These are phyloP conservation scores for Quercus aquifolioides DNA, from an alignment of 306 rosid species.

Conservation along the genomic window DNA sequence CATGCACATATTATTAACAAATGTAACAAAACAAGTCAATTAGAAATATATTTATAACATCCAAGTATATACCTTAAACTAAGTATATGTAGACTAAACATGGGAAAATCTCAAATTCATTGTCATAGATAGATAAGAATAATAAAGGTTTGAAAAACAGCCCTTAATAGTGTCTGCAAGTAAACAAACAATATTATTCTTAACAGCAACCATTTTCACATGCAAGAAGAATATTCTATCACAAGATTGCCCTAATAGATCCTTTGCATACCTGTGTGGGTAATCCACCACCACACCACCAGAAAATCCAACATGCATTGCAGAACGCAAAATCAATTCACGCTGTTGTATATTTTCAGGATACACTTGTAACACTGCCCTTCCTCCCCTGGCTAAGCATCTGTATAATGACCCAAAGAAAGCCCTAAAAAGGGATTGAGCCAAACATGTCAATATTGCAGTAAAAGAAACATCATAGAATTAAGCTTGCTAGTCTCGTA, in stretches of 20 bases:
- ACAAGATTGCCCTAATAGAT: neutral
- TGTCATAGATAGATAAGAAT: neutral
- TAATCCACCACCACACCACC: conserved; percentile 91
- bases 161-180: neutral
- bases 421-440: conserved; percentile 43
- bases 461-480: neutral
- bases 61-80: no score
- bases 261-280: conserved; percentile 72
- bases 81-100: no score
- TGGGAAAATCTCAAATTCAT: no score
- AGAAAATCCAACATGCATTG: conserved; percentile 91
- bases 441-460: neutral
- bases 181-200: neutral
- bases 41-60: no score
- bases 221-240: neutral
- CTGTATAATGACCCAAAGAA: conserved; percentile 84
- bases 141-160: neutral
- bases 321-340: conserved; percentile 70
- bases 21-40: no score
- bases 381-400: conserved; percentile 81
- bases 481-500: conserved; percentile 1
- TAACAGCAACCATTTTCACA: neutral
- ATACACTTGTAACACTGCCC: conserved; percentile 86
- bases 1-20: no score
- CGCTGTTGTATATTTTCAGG: conserved; percentile 75